phyloP scores from a whole-genome alignment of 2,329 filamentous ascomycete genomes.

The Leptographium flavum region DNA sequence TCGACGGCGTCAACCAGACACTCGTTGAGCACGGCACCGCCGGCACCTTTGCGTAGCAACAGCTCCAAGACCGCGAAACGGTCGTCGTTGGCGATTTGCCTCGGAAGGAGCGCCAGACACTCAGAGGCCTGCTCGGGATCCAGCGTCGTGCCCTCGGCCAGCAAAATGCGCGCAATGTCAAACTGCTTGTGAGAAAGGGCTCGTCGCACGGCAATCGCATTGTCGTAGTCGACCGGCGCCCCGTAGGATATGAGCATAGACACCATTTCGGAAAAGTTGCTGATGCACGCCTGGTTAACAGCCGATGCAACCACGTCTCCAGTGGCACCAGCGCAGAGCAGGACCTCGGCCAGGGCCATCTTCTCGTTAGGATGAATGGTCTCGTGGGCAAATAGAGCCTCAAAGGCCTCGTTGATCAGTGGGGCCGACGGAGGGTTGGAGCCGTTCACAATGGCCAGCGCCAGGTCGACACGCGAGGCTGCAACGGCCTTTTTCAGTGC shows the following conservation, averaged over 20 bases:
- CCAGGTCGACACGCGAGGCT: slow-evolving; percentile 36
- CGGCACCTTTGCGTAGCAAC: slow-evolving; percentile 36
- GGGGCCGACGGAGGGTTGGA: slow-evolving; percentile 33
- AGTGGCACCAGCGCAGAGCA: slow-evolving; percentile 43
- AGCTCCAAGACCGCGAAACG: slow-evolving; percentile 29
- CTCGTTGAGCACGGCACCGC: slow-evolving; percentile 30
- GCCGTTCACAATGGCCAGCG: slow-evolving; percentile 38
- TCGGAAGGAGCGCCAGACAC: slow-evolving; percentile 34
- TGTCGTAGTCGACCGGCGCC: slow-evolving; percentile 39
- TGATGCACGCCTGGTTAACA: slow-evolving; percentile 31
- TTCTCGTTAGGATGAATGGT: slow-evolving; percentile 34
- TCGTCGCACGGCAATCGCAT: slow-evolving; percentile 32
- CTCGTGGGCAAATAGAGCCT: slow-evolving; percentile 28
- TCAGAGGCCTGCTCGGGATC: slow-evolving; percentile 32
- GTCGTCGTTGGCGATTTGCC: slow-evolving; percentile 33
- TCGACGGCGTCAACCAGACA: slow-evolving; percentile 35
- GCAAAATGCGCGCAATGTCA: slow-evolving; percentile 30
- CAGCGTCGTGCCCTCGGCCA: slow-evolving; percentile 28
- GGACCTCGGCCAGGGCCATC: slow-evolving; percentile 35
- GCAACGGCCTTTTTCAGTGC: slow-evolving; percentile 35
- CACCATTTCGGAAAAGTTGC: slow-evolving; percentile 39
- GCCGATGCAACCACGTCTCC: slow-evolving; percentile 35
- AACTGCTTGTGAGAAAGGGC: slow-evolving; percentile 32
- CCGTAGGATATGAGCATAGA: slow-evolving; percentile 37
- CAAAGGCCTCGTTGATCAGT: slow-evolving; percentile 36